These are phyloP conservation scores for Clitopilus hobsonii DNA, from an alignment of 768 basidiomycete species.

Conservation along the genomic window DNA sequence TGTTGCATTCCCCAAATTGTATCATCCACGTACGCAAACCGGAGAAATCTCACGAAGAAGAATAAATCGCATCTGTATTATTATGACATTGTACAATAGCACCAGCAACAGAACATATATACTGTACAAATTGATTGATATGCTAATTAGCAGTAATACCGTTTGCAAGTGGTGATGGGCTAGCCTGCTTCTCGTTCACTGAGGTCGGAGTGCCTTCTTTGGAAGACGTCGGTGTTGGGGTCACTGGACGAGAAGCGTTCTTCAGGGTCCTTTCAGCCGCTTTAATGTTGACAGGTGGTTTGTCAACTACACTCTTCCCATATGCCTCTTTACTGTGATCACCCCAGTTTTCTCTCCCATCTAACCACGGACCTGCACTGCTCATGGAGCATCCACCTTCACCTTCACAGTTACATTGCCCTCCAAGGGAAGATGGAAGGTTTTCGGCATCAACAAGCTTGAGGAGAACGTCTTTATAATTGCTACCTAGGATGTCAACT, in stretches of 20 bases:
- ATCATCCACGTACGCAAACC: no score
- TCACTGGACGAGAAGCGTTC: neutral
- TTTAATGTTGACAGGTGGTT: neutral
- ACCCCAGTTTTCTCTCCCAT: constrained; percentile 50
- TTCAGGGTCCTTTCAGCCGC: neutral
- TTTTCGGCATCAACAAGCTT: constrained; percentile 59
- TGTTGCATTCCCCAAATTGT: no score
- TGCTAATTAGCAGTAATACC: neutral
- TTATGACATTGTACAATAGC: neutral
- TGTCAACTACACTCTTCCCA: neutral
- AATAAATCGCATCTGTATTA: no score
- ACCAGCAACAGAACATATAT: neutral
- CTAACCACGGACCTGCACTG: constrained; percentile 69
- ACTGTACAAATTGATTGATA: neutral
- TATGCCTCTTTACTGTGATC: constrained; percentile 12
- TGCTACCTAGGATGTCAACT: constrained; percentile 57
- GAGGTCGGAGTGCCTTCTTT: neutral
- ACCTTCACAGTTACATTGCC: constrained; percentile 56
- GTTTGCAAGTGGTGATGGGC: neutral
- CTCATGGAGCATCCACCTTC: constrained; percentile 57
- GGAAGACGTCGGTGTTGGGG: neutral
- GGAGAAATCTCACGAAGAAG: no score
- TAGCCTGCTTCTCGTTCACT: neutral
- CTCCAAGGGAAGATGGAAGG: constrained; percentile 58
- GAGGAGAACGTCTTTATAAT: constrained; percentile 54